Evolutionary conservation across 495 filamentous ascomycete genomes (phyloP).

Genomic region (Astrothelium macrocarpum): DNA sequence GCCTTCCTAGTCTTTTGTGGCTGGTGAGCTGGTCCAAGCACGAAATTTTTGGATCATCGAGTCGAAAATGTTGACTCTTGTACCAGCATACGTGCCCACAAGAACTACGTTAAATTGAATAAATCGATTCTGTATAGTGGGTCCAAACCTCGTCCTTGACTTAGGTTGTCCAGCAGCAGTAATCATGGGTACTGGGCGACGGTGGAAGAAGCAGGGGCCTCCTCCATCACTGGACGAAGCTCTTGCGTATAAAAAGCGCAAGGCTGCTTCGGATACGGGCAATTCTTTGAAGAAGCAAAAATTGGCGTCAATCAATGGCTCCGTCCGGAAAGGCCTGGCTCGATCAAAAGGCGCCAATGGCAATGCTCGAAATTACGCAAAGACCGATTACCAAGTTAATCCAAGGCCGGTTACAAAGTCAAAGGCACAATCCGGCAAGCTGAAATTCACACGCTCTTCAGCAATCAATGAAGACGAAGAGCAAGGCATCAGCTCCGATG

Average conservation of each 20-base stretch:
- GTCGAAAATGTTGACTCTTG: no score
- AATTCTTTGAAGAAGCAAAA: conserved; percentile 59
- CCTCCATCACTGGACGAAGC: conserved; percentile 74
- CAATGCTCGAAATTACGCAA: conserved; percentile 18
- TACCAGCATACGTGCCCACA: no score
- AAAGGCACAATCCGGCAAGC: neutral
- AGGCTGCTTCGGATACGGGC: conserved; percentile 40
- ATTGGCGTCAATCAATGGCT: conserved; percentile 29
- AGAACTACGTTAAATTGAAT: no score
- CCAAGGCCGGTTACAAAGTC: neutral
- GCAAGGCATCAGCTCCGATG: conserved; percentile 26
- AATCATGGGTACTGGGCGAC: conserved; percentile 79
- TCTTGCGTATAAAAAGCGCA: conserved; percentile 67
- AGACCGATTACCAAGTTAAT: no score
- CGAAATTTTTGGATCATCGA: neutral
- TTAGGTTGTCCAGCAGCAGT: conserved; percentile 8
- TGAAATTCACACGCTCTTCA: neutral
- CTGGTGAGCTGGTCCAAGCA: neutral
- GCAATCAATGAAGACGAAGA: conserved; percentile 9
- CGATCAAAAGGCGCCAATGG: neutral
- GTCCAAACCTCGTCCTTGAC: neutral
- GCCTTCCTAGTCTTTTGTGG: neutral
- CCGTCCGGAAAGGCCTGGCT: no score
- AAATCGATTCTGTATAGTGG: no score
- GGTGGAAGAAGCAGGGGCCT: conserved; percentile 91